Percentiles rank a stretch among this genome's conserved stretches.
phyloP scores from a whole-genome alignment of 2,329 filamentous ascomycete species.

The Truncatella angustata region DNA sequence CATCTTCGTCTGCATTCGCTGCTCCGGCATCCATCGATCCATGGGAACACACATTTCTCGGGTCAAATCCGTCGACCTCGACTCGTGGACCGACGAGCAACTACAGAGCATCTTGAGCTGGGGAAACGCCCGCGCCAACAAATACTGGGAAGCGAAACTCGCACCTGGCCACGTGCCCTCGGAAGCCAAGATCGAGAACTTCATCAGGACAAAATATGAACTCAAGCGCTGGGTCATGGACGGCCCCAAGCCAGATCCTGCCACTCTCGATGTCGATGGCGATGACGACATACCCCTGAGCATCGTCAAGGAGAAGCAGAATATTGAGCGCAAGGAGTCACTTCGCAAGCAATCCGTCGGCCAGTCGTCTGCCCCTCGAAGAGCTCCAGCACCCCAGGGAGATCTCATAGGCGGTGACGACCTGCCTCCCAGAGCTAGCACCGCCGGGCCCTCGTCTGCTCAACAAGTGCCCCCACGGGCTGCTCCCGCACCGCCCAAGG shows the following conservation, averaged over 20 bases:
- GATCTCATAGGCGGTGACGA: constrained; percentile 83
- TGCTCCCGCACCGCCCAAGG: constrained; percentile 64
- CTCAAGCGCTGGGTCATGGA: constrained; percentile 99
- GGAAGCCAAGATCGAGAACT: constrained; percentile 98
- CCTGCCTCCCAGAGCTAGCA: constrained; percentile 69
- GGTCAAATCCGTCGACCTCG: constrained; percentile 97
- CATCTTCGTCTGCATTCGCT: constrained; percentile 96
- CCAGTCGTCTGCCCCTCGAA: constrained; percentile 35
- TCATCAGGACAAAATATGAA: constrained; percentile 98
- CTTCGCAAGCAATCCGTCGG: constrained; percentile 59
- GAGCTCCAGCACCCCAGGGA: constrained; percentile 47
- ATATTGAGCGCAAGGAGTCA: constrained; percentile 57
- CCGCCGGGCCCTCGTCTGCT: constrained; percentile 62
- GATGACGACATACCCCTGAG: constrained; percentile 76
- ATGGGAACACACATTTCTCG: constrained; percentile 99
- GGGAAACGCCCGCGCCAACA: constrained; percentile 96
- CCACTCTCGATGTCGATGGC: constrained; percentile 76
- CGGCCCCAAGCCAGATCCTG: constrained; percentile 88
- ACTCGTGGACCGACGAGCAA: constrained; percentile 98
- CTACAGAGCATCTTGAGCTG: constrained; percentile 89
- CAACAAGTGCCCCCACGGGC: constrained; percentile 56
- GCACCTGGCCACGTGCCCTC: constrained; percentile 88
- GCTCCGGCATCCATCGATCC: constrained; percentile 95
- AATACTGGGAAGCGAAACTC: constrained; percentile 97
- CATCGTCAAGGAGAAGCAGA: constrained; percentile 65